phyloP scores from a whole-genome alignment of 305 asterid genomes.

The Fraxinus xanthoxyloides region DNA sequence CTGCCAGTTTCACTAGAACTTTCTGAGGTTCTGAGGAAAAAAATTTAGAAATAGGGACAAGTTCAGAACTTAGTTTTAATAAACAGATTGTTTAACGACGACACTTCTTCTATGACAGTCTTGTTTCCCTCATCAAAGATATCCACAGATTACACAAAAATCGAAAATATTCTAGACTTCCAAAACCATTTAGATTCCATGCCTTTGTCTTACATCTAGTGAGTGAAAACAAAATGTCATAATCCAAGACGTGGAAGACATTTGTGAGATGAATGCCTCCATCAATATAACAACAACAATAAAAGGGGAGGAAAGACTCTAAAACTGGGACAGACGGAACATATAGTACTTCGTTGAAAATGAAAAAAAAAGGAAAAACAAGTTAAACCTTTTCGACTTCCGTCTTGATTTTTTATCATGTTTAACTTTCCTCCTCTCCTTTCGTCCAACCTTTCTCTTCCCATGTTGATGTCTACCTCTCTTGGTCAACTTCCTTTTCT shows the following conservation, averaged over 20 bases:
- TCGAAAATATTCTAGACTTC: background rate
- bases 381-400: conserved; percentile 43
- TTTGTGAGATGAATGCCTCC: conserved; percentile 1
- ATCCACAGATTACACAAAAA: conserved; percentile 16
- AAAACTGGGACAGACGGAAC: background rate
- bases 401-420: conserved; percentile 45
- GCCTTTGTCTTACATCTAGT: conserved; percentile 1
- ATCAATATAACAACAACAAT: background rate
- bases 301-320: background rate
- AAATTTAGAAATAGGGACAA: conserved; percentile 15
- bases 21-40: conserved; percentile 47
- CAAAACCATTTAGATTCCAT: background rate
- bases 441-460: conserved; percentile 42
- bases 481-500: conserved; percentile 62
- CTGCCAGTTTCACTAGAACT: conserved; percentile 70
- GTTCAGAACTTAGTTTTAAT: background rate
- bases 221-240: background rate
- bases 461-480: conserved; percentile 47
- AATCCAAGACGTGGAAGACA: conserved; percentile 10
- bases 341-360: conserved; percentile 13
- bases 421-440: conserved; percentile 41
- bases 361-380: conserved; percentile 17
- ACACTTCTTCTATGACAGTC: background rate
- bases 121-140: background rate
- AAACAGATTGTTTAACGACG: background rate